Conservation (phyloP, 345 rosid genomes). For the Psidium friedrichsthalianum region DNA sequence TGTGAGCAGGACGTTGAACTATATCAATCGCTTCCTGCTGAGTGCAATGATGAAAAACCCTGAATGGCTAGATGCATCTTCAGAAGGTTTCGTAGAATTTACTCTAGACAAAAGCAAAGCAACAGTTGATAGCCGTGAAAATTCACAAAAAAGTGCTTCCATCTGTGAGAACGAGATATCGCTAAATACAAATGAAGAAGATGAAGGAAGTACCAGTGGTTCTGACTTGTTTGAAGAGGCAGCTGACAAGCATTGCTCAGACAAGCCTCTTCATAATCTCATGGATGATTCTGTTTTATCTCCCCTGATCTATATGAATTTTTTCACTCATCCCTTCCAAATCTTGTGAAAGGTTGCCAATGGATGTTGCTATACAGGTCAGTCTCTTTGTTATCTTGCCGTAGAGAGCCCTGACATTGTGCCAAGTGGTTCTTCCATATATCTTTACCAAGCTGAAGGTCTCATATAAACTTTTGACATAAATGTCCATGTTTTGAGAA, state of each 20-base stretch:
- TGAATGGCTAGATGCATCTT: slow-evolving; percentile 10
- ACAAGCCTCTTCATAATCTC: slow-evolving; percentile 29
- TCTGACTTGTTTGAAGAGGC: slow-evolving; percentile 38
- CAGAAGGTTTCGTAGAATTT: slow-evolving; percentile 12
- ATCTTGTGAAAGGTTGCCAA: slow-evolving; percentile 75
- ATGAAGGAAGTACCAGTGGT: slow-evolving; percentile 23
- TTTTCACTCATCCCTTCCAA: slow-evolving; percentile 68
- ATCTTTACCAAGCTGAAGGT: not conserved
- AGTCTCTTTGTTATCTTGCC: slow-evolving; percentile 6
- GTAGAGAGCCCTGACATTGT: not conserved
- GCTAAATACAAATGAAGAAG: not conserved
- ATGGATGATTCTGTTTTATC: slow-evolving; percentile 50
- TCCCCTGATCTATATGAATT: slow-evolving; percentile 56
- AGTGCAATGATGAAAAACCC: slow-evolving; percentile 25
- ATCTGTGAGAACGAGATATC: not conserved
- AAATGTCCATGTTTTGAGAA: not conserved
- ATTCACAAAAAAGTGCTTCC: not conserved
- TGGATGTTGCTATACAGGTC: slow-evolving; percentile 88
- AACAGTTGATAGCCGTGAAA: not conserved
- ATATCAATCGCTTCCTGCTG: slow-evolving; percentile 32
- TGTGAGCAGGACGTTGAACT: slow-evolving; percentile 21
- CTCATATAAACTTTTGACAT: not conserved
- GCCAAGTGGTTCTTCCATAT: not conserved
- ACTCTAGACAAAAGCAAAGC: not conserved
- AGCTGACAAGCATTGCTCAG: slow-evolving; percentile 17